Evolutionary conservation across 2,329 filamentous ascomycete species (phyloP).

Genomic region (Diaporthe helianthi): DNA sequence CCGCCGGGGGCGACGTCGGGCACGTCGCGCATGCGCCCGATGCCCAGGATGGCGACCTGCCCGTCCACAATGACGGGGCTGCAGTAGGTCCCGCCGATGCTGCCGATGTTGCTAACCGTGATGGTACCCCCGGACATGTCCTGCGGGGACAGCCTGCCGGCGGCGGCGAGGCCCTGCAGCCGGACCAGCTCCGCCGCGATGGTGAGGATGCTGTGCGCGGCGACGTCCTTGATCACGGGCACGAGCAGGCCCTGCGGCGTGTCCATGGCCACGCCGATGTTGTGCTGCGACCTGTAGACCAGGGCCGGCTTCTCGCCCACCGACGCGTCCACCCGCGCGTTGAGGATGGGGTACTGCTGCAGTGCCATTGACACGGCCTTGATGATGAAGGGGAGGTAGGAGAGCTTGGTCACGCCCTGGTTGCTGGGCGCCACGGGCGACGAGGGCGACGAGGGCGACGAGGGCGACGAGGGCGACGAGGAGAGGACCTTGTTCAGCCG

Average conservation of each 20-base stretch:
- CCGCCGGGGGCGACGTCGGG: constrained; percentile 74
- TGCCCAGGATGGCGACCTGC: constrained; percentile 89
- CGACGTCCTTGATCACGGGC: constrained; percentile 88
- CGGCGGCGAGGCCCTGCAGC: constrained; percentile 74
- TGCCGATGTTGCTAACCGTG: constrained; percentile 96
- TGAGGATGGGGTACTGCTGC: constrained; percentile 82
- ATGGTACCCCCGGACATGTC: constrained; percentile 90
- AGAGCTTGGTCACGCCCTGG: constrained; percentile 66
- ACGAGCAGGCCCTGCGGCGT: constrained; percentile 88
- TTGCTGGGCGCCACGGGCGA: constrained; percentile 43
- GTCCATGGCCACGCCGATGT: constrained; percentile 96
- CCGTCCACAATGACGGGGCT: constrained; percentile 89
- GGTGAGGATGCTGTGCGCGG: constrained; percentile 74
- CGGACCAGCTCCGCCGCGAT: constrained; percentile 79
- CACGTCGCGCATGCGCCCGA: constrained; percentile 80
- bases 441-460: constrained; percentile 40
- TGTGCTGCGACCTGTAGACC: constrained; percentile 82
- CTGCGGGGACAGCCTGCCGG: constrained; percentile 75
- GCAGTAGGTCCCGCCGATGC: constrained; percentile 90
- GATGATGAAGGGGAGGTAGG: constrained; percentile 92
- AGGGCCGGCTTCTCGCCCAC: constrained; percentile 73
- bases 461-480: constrained; percentile 41
- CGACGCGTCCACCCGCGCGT: constrained; percentile 76
- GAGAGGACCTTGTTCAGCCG: constrained; percentile 74
- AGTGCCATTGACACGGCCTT: constrained; percentile 92